Evolutionary conservation across 495 filamentous ascomycete genomes (phyloP), one percentile per base, ranked within the genome.

Genomic region (Tuber borchii): DNA sequence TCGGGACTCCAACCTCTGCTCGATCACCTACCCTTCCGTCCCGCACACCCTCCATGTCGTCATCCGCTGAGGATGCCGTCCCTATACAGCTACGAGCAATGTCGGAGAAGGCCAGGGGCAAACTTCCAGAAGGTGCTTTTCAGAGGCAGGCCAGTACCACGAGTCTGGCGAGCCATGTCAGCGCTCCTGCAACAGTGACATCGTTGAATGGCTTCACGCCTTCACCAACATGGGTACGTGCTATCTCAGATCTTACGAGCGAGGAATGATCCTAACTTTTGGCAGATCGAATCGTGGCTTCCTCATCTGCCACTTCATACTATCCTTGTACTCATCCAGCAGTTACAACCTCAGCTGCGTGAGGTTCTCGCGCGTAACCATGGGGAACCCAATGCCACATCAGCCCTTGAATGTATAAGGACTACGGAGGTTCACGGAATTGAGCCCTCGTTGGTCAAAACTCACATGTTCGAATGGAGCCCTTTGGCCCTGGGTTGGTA

Each of bases 81-180:
- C 93, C 94, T n/a, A 86, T 90, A 46, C 95, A 97, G 80, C 83
- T 96, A n/a, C 89, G 93, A 70, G 95, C 93, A 70, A 99, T 98
- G 93, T 97, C 95, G 16, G 95, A 99, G 84, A 99, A 98, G 82
- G 96, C 95, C 40, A 87, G 95, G 71, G 95, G 95, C 12, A 99
- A 99, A 83, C 93, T 95, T 89, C 96, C 96, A n/a, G 93, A 92
- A 16, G 91, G 93, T 4, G 88, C 92, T 88, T 97, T 99, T 83
- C 97, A 94, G 4, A 87, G 96, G 12, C 95, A 97, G 82, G 95
- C 94, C 81, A 97, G 93, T 84, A 94, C 90, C 70, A 92, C 93
- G 16, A 97, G 93, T 79, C 87, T 97, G 48, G 88, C 85, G 72
- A 91, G 90, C 83, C 87, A 92, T 37, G 71, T 71, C 46, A 71